Percentiles rank a stretch among this genome's conserved stretches.
Conservation (phyloP, 768 basidiomycete genomes). For the Phanerochaete carnosa region DNA sequence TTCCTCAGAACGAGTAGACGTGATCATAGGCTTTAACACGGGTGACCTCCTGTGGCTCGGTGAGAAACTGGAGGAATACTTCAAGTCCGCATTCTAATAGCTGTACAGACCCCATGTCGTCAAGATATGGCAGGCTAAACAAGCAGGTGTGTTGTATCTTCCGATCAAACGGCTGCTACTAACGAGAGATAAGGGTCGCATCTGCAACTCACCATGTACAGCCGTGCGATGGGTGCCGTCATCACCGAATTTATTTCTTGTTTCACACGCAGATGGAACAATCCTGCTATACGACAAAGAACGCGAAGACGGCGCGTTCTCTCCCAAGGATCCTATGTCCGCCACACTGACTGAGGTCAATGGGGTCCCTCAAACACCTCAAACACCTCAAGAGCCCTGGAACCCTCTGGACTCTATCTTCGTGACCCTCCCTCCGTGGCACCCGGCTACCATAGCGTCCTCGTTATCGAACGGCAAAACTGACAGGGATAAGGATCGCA, state of each 20-base stretch:
- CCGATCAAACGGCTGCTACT: not conserved
- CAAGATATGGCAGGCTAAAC: constrained; percentile 82
- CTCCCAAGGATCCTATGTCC: constrained; percentile 51
- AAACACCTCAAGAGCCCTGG: constrained; percentile 50
- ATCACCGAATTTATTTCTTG: constrained; percentile 77
- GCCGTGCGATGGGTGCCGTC: constrained; percentile 87
- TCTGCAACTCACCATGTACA: constrained; percentile 80
- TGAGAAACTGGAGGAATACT: constrained; percentile 30
- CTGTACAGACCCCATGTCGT: constrained; percentile 67
- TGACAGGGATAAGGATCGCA: constrained; percentile 72
- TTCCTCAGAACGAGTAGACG: constrained; percentile 74
- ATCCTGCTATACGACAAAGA: constrained; percentile 90
- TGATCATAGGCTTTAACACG: constrained; percentile 88
- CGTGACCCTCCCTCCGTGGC: constrained; percentile 85
- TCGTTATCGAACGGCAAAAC: constrained; percentile 26
- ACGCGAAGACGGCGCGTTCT: constrained; percentile 80
- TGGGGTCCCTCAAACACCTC: constrained; percentile 19
- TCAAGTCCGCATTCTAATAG: not conserved
- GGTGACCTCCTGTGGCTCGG: constrained; percentile 98
- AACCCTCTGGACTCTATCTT: constrained; percentile 73
- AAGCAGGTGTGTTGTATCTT: constrained; percentile 54
- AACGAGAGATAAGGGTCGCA: constrained; percentile 53
- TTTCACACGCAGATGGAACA: constrained; percentile 85
- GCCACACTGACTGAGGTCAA: constrained; percentile 20
- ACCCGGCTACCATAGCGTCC: constrained; percentile 54